Conservation (phyloP, 2,329 filamentous ascomycete genomes). For the Aureobasidium namibiae region DNA sequence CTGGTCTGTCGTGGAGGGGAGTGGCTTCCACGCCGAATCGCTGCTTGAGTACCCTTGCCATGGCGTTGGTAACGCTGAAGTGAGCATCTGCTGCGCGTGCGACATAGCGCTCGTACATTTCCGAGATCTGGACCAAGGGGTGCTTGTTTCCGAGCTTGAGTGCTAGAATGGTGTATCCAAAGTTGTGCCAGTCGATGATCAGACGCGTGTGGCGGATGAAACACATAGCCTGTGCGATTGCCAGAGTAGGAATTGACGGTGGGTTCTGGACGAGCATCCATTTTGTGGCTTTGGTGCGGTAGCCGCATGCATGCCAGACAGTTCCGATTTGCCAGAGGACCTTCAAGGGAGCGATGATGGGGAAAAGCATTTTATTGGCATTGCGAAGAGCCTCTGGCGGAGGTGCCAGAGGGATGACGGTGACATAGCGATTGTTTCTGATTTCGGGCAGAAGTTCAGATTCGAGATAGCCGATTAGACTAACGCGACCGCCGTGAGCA, state of each 20-base stretch:
- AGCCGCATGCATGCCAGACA: slow-evolving; percentile 64
- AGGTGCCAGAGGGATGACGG: slow-evolving; percentile 59
- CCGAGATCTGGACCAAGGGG: slow-evolving; percentile 69
- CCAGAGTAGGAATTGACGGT: slow-evolving; percentile 84
- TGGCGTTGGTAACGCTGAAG: slow-evolving; percentile 82
- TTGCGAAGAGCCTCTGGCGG: slow-evolving; percentile 60
- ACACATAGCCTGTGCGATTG: slow-evolving; percentile 64
- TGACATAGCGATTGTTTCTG: slow-evolving; percentile 57
- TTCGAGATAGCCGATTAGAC: slow-evolving; percentile 84
- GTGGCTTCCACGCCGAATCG: slow-evolving; percentile 58
- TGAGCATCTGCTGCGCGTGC: slow-evolving; percentile 63
- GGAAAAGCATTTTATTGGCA: slow-evolving; percentile 64
- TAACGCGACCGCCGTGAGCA: slow-evolving; percentile 68
- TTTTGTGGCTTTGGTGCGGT: slow-evolving; percentile 61
- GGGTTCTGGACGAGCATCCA: slow-evolving; percentile 93
- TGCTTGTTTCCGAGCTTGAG: slow-evolving; percentile 56
- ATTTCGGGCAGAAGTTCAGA: slow-evolving; percentile 76
- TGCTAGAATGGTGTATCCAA: slow-evolving; percentile 86
- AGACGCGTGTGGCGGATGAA: slow-evolving; percentile 71
- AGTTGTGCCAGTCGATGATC: slow-evolving; percentile 98
- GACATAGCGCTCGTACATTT: slow-evolving; percentile 67
- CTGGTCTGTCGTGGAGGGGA: slow-evolving; percentile 79
- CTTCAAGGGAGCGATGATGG: slow-evolving; percentile 72
- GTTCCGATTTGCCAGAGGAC: slow-evolving; percentile 72
- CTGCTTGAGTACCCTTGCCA: slow-evolving; percentile 63